phyloP scores from a whole-genome alignment of 192 early-diverging fungal species.

The Chytriomyces sp. region DNA sequence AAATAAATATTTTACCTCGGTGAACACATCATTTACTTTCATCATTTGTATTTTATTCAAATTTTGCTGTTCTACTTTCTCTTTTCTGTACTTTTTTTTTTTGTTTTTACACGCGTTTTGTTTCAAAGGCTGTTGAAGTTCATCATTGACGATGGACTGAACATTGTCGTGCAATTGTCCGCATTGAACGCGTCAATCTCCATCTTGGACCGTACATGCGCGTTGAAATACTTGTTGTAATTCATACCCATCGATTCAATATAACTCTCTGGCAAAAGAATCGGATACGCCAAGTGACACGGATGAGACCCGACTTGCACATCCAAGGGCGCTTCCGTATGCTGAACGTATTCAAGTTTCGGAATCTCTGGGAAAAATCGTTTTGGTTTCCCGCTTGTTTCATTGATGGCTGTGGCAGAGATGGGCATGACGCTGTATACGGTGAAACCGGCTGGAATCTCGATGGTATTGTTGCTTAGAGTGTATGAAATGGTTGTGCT shows the following conservation, averaged over 20 bases:
- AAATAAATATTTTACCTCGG: too few relatives aligned
- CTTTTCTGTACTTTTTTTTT: too few relatives aligned
- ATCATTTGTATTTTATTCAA: too few relatives aligned
- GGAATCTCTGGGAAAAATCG: slow-evolving; percentile 19
- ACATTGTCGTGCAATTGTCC: slow-evolving; percentile 1
- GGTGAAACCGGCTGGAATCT: slow-evolving; percentile 4
- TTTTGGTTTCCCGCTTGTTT: background rate
- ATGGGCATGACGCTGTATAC: background rate
- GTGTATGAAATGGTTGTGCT: slow-evolving; percentile 12
- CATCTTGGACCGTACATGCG: slow-evolving; percentile 12
- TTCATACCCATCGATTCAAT: slow-evolving; percentile 25
- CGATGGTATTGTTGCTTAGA: slow-evolving; percentile 8
- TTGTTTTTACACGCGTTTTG: too few relatives aligned
- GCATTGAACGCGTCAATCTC: slow-evolving; percentile 8
- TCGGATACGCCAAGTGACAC: slow-evolving; percentile 17
- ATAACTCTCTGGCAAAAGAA: background rate
- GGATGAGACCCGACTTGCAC: slow-evolving; percentile 5
- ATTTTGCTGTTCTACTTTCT: too few relatives aligned
- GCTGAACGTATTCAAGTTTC: background rate
- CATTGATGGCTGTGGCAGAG: background rate
- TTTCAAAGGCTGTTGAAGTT: background rate
- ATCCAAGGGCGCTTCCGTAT: background rate
- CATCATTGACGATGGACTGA: background rate
- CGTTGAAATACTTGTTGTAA: slow-evolving; percentile 3
- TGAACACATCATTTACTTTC: too few relatives aligned